phyloP scores from a whole-genome alignment of 805 yeast genomes.

The Lipomyces spencermartinsiae region DNA sequence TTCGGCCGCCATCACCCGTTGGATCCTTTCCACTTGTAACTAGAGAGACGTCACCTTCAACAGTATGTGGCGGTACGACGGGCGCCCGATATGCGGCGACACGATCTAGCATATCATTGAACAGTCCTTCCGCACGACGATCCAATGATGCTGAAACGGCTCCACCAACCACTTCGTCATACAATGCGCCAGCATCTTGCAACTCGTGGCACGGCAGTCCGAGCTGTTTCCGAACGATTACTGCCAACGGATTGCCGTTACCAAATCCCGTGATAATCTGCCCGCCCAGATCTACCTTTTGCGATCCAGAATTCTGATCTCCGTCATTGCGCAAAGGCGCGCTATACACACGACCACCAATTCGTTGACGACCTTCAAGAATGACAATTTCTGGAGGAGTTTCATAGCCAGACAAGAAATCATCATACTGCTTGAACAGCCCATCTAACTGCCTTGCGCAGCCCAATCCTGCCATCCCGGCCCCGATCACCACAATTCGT shows the following conservation, averaged over 20 bases:
- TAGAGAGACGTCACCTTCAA: conserved; percentile 48
- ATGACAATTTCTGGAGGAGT: conserved; percentile 50
- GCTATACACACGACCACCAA: conserved; percentile 53
- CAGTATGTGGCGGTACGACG: conserved; percentile 45
- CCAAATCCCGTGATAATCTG: conserved; percentile 51
- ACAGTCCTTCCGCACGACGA: conserved; percentile 46
- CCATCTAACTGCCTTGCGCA: conserved; percentile 93
- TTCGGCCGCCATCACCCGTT: conserved; percentile 44
- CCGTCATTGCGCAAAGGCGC: conserved; percentile 43
- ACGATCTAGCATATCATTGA: conserved; percentile 48
- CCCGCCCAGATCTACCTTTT: conserved; percentile 49
- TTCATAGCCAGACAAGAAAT: conserved; percentile 47
- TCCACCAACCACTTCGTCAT: conserved; percentile 47
- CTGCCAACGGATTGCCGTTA: conserved; percentile 51
- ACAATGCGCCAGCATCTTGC: conserved; percentile 44
- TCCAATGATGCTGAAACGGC: conserved; percentile 43
- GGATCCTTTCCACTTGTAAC: conserved; percentile 51
- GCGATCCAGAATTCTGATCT: conserved; percentile 18
- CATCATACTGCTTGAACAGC: conserved; percentile 51
- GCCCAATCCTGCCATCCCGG: conserved; percentile 96
- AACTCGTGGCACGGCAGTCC: conserved; percentile 50
- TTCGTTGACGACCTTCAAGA: conserved; percentile 50
- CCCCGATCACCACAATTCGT: conserved; percentile 81
- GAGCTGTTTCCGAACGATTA: conserved; percentile 50
- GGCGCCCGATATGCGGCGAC: conserved; percentile 47